A percentile compares a stretch with the other conserved stretches of the same genome.
Conservation (phyloP, 2,329 filamentous ascomycete genomes). For the Nannizziopsis barbatae region DNA sequence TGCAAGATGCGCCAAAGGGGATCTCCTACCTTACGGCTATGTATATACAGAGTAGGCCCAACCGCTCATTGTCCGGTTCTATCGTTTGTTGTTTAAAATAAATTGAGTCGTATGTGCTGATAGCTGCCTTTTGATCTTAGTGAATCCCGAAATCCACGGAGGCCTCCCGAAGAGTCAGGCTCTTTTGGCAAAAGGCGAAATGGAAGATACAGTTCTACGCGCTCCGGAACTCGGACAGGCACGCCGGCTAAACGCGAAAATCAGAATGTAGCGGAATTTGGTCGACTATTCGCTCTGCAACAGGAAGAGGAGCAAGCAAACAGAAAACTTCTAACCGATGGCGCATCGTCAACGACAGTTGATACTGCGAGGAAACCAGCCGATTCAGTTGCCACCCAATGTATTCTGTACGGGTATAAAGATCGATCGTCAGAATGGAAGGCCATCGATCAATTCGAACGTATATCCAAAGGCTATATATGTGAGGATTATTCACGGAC, state of each 20-base stretch:
- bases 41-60: constrained; percentile 49
- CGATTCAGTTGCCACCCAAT: constrained; percentile 56
- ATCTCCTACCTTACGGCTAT: constrained; percentile 52
- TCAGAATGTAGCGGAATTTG: constrained; percentile 39
- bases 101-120: constrained; percentile 1
- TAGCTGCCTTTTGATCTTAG: constrained; percentile 19
- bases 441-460: constrained; percentile 78
- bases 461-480: constrained; percentile 64
- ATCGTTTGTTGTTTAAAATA: background rate
- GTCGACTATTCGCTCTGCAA: constrained; percentile 35
- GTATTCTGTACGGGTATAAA: constrained; percentile 74
- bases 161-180: constrained; percentile 48
- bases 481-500: constrained; percentile 88
- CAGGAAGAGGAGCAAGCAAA: constrained; percentile 33
- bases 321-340: constrained; percentile 26
- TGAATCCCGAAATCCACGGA: constrained; percentile 40
- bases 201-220: constrained; percentile 33
- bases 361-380: constrained; percentile 30
- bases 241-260: constrained; percentile 50
- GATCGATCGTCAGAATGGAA: constrained; percentile 62
- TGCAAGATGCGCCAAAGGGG: constrained; percentile 48
- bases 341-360: constrained; percentile 33
- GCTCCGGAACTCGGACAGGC: constrained; percentile 46
- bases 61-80: background rate
- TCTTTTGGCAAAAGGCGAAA: constrained; percentile 48